These are phyloP conservation scores for Exsudoporus floridanus DNA, from an alignment of 1,284 basidiomycete genomes.

Conservation along the genomic window DNA sequence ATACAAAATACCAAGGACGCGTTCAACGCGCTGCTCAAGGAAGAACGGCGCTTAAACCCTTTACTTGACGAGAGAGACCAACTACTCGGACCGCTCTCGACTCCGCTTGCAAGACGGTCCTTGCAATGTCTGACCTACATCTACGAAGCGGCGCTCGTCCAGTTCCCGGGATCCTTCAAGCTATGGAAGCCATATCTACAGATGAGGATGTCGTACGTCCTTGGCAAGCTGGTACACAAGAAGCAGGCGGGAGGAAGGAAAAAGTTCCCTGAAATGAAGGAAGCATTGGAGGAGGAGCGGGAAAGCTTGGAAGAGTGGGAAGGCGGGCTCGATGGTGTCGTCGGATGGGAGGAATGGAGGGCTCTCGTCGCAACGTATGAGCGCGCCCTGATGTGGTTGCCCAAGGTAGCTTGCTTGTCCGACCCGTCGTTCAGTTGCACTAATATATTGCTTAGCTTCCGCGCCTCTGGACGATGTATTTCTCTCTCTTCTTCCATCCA, in stretches of 20 bases:
- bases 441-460: slow-evolving; percentile 65
- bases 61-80: slow-evolving; percentile 48
- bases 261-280: slow-evolving; percentile 86
- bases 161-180: slow-evolving; percentile 91
- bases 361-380: slow-evolving; percentile 87
- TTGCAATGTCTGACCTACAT: slow-evolving; percentile 85
- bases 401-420: slow-evolving; percentile 57
- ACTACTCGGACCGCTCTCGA: slow-evolving; percentile 73
- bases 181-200: slow-evolving; percentile 93
- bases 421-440: slow-evolving; percentile 3
- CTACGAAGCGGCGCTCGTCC: slow-evolving; percentile 87
- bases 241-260: slow-evolving; percentile 83
- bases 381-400: slow-evolving; percentile 91
- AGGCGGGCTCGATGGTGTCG: slow-evolving; percentile 79
- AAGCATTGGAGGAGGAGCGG: slow-evolving; percentile 81
- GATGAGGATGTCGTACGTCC: slow-evolving; percentile 82
- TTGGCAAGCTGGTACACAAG: slow-evolving; percentile 71
- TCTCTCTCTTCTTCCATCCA: slow-evolving; percentile 88
- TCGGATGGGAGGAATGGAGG: slow-evolving; percentile 97
- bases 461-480: slow-evolving; percentile 91
- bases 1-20: slow-evolving; percentile 77
- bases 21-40: slow-evolving; percentile 55
- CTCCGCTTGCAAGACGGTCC: slow-evolving; percentile 68
- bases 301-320: slow-evolving; percentile 81
- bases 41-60: slow-evolving; percentile 46